Evolutionary conservation across 352 stramenopile genomes (phyloP), one percentile per base, ranked within the genome.

Genomic region (Pythium aristosporum): DNA sequence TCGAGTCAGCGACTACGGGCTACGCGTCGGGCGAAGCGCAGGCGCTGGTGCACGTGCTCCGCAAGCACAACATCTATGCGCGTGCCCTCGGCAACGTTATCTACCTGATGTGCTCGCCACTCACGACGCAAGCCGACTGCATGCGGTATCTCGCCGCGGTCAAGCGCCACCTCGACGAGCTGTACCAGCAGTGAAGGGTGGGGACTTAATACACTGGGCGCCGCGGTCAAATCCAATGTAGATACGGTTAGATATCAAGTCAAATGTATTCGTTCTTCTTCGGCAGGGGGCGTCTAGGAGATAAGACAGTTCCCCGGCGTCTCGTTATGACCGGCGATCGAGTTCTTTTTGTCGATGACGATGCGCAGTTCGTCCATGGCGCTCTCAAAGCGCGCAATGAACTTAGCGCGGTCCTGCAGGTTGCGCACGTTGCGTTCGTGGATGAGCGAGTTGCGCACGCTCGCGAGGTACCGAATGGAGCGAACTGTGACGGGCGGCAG

Each of bases 31-130:
- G 73, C 18, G 83, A 85, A 46, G 79, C 80, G 20, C 73, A 87
- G 21, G 71, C 80, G 32, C 68, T 92, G 25, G 87, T 95, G 46
- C 69, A 77, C 18, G 69, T 69, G 21, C 71, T 95, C 15, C 81
- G 86, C 18, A 59, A 74, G 46, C 75, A 90, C 54, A 76, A 82
- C 51, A 74, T 95, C 32, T 93, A 95, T 61, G 86, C 86, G 50
- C 86, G 86, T 41, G 77, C 86, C 13, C 73, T 95, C 0, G 86
- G 86, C 30, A 95, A 93, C 59, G 84, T 93, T 55, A 55, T 95
- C 41, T 95, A 95, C 69, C 70, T 95, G 60, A 95, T 95, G 84
- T 91, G 82, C 67, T 93, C 86, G 9, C 86, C 86, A 0, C 67
- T 95, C 0, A 93, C 82, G 25, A 85, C 82, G 5, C 70, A 75